These are phyloP conservation scores for Albizia julibrissin DNA, from an alignment of 306 rosid genomes.

Conservation along the genomic window DNA sequence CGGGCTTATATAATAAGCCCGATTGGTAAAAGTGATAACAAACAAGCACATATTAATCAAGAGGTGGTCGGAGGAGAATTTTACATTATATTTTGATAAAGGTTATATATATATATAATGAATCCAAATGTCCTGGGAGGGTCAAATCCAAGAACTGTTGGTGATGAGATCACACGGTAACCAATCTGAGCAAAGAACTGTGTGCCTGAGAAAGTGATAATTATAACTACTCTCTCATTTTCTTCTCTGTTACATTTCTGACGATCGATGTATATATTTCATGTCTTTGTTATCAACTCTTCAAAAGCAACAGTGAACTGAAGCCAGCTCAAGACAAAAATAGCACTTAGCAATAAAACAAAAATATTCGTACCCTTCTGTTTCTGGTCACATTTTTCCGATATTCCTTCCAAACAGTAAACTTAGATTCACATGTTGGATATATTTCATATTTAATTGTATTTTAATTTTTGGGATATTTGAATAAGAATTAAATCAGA, in stretches of 20 bases:
- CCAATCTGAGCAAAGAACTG: constrained; percentile 36
- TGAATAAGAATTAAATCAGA: no score
- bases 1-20: no score
- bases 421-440: no score
- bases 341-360: constrained; percentile 40
- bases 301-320: neutral
- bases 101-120: no score
- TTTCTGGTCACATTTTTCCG: constrained; percentile 51
- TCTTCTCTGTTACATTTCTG: neutral
- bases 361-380: constrained; percentile 61
- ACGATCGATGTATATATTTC: neutral
- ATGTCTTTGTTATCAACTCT: neutral
- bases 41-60: no score
- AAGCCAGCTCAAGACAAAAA: constrained; percentile 4
- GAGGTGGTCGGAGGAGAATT: no score
- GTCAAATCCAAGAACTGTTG: constrained; percentile 81
- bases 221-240: constrained; percentile 27
- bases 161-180: constrained; percentile 62
- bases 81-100: no score
- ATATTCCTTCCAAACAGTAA: constrained; percentile 4
- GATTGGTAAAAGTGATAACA: no score
- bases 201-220: neutral
- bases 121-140: constrained; percentile 51
- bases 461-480: no score
- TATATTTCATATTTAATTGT: no score